Evolutionary conservation across 176 grass and related monocot species (phyloP), one percentile per base, ranked within the genome.

Genomic region (Oryza brachyantha): DNA sequence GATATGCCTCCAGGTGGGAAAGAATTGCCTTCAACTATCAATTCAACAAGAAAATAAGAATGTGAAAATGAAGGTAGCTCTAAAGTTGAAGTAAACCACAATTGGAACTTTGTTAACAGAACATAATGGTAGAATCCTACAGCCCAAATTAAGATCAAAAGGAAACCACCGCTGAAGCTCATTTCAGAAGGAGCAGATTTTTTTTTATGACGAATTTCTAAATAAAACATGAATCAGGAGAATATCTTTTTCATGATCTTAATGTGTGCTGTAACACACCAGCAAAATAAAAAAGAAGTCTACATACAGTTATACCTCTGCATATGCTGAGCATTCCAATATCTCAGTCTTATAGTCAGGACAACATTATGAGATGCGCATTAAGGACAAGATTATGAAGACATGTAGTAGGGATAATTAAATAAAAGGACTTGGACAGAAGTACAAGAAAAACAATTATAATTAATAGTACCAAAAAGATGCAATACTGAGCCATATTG

Each of bases 11-110:
- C 37, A 98, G 80, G 77, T 85, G 36, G 75, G 68, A 86, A 77
- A 90, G 80, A 61, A 98, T 85, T 28, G 80, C 64, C 71, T 90
- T 94, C 85, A 94, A 79, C 95, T 98, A 84, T 2, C 35, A 81
- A 86, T 84, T 13, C 26, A 73, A 86, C 74, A 75, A 7, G n/a
- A 63, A 82, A 84, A 72, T 38, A 5, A 85, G 60, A 75, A 74
- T 40, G 54, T 76, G 35, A 40, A 64, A 67, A 45, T 27, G 13
- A 81, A 73, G 13, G 81, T 66, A 75, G 64, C 40, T 58, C 10
- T 39, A 38, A 38, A 66, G 10, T 22, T 66, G 32, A 67, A 67
- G 35, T 21, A 14, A 24, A 27, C 37, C 9, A 61, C 5, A 81
- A 9, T 43, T 80, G 26, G 17, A 31, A 57, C 8, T 57, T n/a